Evolutionary conservation across 2,329 filamentous ascomycete species (phyloP), one percentile per base, ranked within the genome.

Genomic region (Coniochaeta prunicola): DNA sequence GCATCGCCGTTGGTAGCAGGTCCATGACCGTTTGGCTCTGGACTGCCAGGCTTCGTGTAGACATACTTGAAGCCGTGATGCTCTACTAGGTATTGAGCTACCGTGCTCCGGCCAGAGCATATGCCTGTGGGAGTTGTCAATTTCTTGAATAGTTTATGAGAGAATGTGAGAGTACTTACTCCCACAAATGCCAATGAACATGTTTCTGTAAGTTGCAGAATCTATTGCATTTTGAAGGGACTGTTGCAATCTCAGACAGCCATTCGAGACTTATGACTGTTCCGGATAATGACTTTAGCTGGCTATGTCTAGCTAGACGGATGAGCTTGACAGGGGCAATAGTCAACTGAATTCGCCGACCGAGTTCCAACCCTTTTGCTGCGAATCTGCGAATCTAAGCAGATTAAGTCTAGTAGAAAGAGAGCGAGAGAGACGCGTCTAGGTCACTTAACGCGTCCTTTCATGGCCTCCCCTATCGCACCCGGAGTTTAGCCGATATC

Each of bases 31-130:
- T 31, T 36, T 55, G 24, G 45, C 40, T 10, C 28, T 33, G 28
- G 10, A 4, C 2, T 8, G n/a, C n/a, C 36, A 12, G 38, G 5
- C 30, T 24, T 8, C n/a, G 57, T 79, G 66, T 84, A 80, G 59
- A 97, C 81, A 53, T 84, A 84, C 61, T 83, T 85, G 75, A 97
- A 99, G 61, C 84, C 86, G 73, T 97, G 89, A 64, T 92, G 84
- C 63, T 92, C 83, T 63, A 92, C 84, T 9, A 99, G 84, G 71
- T 96, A 97, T 58, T 90, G 84, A 59, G 92, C 92, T 64, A 97
- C 90, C 10, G 91, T 91, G 70, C 86, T 87, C 77, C 97, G 97
- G 68, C 94, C 94, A 55, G 93, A 87, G 77, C 92, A 97, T 67
- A 97, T 93, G 68, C 90, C 92, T 94, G 68, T 42, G 42, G n/a